Evolutionary conservation across 2,329 filamentous ascomycete genomes (phyloP).

Genomic region (Phialophora tarda): DNA sequence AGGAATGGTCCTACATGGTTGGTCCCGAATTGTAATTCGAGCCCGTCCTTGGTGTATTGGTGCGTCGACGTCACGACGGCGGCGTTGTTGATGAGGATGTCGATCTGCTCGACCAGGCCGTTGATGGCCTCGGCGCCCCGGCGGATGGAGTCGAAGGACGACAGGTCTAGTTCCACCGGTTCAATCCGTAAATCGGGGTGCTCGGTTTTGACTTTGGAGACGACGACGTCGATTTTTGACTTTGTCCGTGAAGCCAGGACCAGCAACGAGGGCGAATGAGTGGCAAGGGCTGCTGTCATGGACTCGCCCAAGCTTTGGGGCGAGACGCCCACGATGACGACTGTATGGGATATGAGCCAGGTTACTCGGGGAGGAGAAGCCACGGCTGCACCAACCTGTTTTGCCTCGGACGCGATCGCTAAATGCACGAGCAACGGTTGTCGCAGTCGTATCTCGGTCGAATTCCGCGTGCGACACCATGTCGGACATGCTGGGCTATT

Average conservation of each 20-base stretch:
- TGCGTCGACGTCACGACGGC: constrained; percentile 48
- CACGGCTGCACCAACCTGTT: constrained; percentile 24
- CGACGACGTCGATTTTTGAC: constrained; percentile 45
- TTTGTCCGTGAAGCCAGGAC: constrained; percentile 50
- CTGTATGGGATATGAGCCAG: constrained; percentile 17
- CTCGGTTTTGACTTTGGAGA: constrained; percentile 36
- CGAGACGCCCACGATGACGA: constrained; percentile 53
- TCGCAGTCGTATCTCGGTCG: constrained; percentile 24
- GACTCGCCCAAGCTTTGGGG: constrained; percentile 48
- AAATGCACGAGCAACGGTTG: constrained; percentile 38
- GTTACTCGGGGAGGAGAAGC: neutral
- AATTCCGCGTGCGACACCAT: constrained; percentile 29
- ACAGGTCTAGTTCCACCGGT: constrained; percentile 46
- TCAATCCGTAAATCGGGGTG: constrained; percentile 40
- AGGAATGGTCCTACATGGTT: constrained; percentile 51
- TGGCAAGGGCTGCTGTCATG: constrained; percentile 47
- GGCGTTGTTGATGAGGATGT: constrained; percentile 55
- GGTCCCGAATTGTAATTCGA: constrained; percentile 49
- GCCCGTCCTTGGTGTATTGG: constrained; percentile 42
- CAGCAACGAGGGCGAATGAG: constrained; percentile 44
- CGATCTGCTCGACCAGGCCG: constrained; percentile 43
- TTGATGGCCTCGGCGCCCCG: constrained; percentile 45
- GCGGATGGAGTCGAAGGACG: constrained; percentile 44
- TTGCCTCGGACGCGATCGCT: constrained; percentile 39
- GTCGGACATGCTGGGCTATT: neutral